phyloP scores from a whole-genome alignment of 2,329 filamentous ascomycete genomes.

The Mycosphaerella arachidis region DNA sequence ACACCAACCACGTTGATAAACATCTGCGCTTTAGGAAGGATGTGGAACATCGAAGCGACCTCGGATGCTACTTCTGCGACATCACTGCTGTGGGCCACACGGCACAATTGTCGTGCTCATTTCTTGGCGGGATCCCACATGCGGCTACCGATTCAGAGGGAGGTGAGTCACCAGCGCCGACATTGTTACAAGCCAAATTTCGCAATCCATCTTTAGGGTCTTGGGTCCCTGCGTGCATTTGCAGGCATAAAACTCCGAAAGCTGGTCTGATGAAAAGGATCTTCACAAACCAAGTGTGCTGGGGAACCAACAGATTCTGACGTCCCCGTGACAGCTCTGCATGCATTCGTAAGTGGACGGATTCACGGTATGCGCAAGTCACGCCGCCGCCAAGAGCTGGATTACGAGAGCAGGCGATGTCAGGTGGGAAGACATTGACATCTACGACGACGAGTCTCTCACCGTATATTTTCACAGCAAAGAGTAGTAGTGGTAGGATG shows the following conservation, averaged over 20 bases:
- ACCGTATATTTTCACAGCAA: too few species aligned
- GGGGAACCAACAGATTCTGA: background rate
- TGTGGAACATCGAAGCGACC: background rate
- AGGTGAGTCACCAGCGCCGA: background rate
- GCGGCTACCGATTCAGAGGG: background rate
- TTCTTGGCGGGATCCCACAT: background rate
- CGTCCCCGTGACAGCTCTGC: constrained; percentile 1
- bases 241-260: background rate
- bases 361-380: background rate
- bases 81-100: background rate
- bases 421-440: background rate
- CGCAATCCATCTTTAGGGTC: background rate
- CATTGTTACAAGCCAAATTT: background rate
- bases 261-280: background rate
- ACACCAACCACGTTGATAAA: background rate
- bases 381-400: background rate
- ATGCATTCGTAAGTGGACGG: background rate
- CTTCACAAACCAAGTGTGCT: background rate
- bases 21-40: background rate
- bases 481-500: background rate
- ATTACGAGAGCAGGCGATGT: background rate
- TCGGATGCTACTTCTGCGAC: background rate
- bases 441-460: background rate
- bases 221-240: background rate
- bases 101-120: background rate